These are phyloP conservation scores for Lactarius trivialis DNA, from an alignment of 768 basidiomycete species.

Conservation along the genomic window DNA sequence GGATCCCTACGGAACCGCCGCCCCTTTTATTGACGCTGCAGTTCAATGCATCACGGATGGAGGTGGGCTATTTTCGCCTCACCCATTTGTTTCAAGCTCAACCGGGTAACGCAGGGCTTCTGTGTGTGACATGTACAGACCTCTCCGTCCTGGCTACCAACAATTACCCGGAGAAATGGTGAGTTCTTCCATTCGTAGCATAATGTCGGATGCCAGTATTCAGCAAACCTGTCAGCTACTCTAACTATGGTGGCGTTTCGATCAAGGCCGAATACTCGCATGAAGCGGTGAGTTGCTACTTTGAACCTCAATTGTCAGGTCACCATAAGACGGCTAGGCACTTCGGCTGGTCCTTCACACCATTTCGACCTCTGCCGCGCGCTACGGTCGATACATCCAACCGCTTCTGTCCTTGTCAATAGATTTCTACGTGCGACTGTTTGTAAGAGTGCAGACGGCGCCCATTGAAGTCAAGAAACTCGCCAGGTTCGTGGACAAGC, in stretches of 20 bases:
- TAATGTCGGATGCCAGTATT: neutral
- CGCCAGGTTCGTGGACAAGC: conserved; percentile 49
- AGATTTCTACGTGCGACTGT: conserved; percentile 94
- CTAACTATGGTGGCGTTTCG: conserved; percentile 91
- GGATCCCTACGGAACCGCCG: conserved; percentile 96
- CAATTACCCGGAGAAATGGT: conserved; percentile 98
- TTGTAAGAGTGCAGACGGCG: conserved; percentile 67
- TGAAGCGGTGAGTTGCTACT: conserved; percentile 59
- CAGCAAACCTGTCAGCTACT: conserved; percentile 48
- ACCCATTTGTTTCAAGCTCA: neutral
- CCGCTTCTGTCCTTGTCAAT: conserved; percentile 89
- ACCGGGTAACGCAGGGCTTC: conserved; percentile 48
- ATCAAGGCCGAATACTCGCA: conserved; percentile 93
- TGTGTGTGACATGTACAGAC: conserved; percentile 97
- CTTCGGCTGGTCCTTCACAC: conserved; percentile 86
- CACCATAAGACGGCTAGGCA: conserved; percentile 44
- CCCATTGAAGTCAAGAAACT: conserved; percentile 81
- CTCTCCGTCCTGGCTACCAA: conserved; percentile 86
- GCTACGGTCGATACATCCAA: conserved; percentile 89
- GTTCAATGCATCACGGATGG: conserved; percentile 85
- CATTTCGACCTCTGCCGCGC: conserved; percentile 77
- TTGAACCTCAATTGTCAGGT: neutral
- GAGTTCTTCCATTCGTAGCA: neutral
- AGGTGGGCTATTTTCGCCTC: conserved; percentile 42
- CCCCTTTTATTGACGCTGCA: conserved; percentile 93